Base-by-base conservation (phyloP, 768 basidiomycete genomes). In the Amyloporia xantha region DNA sequence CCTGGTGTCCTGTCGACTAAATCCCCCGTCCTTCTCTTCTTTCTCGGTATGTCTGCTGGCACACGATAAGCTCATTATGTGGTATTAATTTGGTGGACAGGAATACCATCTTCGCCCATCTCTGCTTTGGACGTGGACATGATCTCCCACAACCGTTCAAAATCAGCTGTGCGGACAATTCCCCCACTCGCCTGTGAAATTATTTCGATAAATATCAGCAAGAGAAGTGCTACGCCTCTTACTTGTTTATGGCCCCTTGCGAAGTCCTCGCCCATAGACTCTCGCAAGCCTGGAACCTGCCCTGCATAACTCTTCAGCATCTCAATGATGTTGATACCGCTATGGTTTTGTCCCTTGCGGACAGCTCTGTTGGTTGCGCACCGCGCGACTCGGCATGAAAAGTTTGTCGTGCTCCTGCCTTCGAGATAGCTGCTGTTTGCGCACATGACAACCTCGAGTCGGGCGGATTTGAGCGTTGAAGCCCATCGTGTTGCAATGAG, bases 401-500 rank as follows among this genome's bases (percentile, higher is more conserved):
- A 72, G 44, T 71, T 71, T 7, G 69, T 63, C 24, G 59, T 62
- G 48, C 68, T 63, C 1, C 68, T 67, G 28, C 48, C 48, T 10
- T 19, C 25, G 13, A 64, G 60, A 59, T 70, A 71, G 0, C 68
- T 68, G 11, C 59, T 64, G 49, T 71, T 71, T 10, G 68, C 70
- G 47, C 59, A 62, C 62, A 64, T 63, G 58, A 71, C 68, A 59
- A 62, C 46, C 50, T 55, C 43, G 20, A 61, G 66, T 59, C 56
- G 68, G 60, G 43, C 54, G 26, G 55, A 67, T 51, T 54, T 71
- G 51, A 62, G 65, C 50, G 56, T 61, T 3, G 69, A 69, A 0
- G 71, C 66, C 74, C 74, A 76, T 27, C 73, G 60, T 0, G 73
- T 76, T 5, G 72, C 73, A 21, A 76, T 70, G 4, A 76, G 69